phyloP scores from a whole-genome alignment of 805 yeast species.

The Candida oleophila region DNA sequence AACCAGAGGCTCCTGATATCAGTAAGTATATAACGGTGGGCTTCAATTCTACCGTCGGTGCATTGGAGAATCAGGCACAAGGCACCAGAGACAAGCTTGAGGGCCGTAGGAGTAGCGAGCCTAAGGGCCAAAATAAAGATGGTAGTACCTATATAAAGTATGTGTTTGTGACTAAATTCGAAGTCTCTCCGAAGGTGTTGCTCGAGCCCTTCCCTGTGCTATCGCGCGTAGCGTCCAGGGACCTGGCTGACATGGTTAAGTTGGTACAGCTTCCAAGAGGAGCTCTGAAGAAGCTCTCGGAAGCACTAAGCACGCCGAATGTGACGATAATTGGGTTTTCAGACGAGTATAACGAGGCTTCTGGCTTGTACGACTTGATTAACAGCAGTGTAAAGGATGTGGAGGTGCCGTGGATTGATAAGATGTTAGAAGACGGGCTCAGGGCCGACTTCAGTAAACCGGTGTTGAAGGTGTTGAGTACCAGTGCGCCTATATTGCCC shows the following conservation, averaged over 20 bases:
- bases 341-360: constrained; percentile 24
- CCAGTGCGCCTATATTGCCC: constrained; percentile 44
- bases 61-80: constrained; percentile 45
- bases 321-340: constrained; percentile 35
- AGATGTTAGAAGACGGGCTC: constrained; percentile 18
- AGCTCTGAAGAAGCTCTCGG: constrained; percentile 28
- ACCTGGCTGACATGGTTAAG: constrained; percentile 39
- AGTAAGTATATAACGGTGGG: constrained; percentile 36
- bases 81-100: constrained; percentile 11
- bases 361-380: constrained; percentile 26
- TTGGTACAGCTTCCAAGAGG: constrained; percentile 61
- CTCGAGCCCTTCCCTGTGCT: constrained; percentile 60
- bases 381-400: constrained; percentile 33
- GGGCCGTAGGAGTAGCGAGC: constrained; percentile 2
- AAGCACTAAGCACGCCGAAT: constrained; percentile 24
- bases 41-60: constrained; percentile 54
- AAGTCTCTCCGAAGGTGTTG: constrained; percentile 49
- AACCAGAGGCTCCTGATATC: constrained; percentile 23
- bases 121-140: constrained; percentile 4
- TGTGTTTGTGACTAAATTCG: constrained; percentile 63
- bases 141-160: constrained; percentile 24
- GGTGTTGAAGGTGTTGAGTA: constrained; percentile 41
- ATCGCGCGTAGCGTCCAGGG: constrained; percentile 42
- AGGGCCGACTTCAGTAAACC: constrained; percentile 25
- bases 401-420: constrained; percentile 46